Base-by-base conservation (phyloP, 2,329 filamentous ascomycete species). In the Aureobasidium sp. region DNA sequence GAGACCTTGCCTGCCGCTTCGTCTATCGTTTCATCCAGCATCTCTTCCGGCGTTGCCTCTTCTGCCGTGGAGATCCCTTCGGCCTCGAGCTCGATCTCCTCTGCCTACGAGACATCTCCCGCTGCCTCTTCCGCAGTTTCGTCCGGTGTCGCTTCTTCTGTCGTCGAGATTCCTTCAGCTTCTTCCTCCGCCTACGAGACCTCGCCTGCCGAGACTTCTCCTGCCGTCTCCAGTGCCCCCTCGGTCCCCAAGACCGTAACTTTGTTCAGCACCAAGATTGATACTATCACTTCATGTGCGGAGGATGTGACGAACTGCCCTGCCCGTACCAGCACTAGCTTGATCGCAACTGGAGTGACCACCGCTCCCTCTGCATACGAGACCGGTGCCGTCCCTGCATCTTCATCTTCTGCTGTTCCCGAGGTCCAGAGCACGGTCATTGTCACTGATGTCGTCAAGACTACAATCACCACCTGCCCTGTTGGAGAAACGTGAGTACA, bases 221-320 rank as follows among this genome's bases (percentile, higher is more conserved):
- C 53, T 54, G 30, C 21, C 49, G 24, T 54, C 25, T 34, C 48
- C 12, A 35, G 37, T 16, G 40, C 56, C 11, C 52, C 51, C 10
- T 41, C 24, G n/a, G 51, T 21, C 54, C 29, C 67, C 30, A 63
- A 62, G 32, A 58, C 56, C 58, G 44, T 58, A 16, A 58, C 56
- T 19, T 34, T 55, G 30, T 58, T 32, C 50, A 47, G 37, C 54
- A 58, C 56, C 35, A 44, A 42, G 40, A 32, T 55, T 7, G 53
- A 51, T 25, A 58, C 56, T 34, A 50, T 58, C 54, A 56, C 54
- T 34, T 47, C 38, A 37, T 58, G 56, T 38, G 49, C 50, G 22
- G 19, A 29, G 3, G 42, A 53, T 24, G 51, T 58, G 34, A 54
- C 50, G 16, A 50, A 65, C 58, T 71, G 69, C 54, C 68, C 68